Percentiles rank a stretch among this genome's conserved stretches.
These are phyloP conservation scores for Diphasiastrum complanatum DNA, from an alignment of 83 land plant species.

Conservation along the genomic window DNA sequence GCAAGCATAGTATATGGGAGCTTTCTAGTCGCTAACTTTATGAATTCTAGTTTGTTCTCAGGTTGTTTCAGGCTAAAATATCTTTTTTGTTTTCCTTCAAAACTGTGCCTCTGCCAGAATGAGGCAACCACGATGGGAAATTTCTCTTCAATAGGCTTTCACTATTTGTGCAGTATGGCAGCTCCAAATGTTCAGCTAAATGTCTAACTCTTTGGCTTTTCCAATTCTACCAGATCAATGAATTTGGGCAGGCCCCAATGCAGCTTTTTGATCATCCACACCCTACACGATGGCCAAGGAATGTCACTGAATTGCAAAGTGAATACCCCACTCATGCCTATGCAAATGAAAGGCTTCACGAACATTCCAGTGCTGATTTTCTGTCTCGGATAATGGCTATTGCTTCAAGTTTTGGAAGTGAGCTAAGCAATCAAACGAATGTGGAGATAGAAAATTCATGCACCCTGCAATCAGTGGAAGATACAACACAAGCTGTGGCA, in stretches of 20 bases:
- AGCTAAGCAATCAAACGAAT: no score
- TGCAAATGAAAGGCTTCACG: background rate
- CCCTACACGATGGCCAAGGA: conserved; percentile 20
- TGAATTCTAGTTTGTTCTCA: no score
- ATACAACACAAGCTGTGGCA: no score
- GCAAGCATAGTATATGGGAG: no score
- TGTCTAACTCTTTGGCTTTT: background rate
- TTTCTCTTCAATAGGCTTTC: no score
- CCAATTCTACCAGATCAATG: conserved; percentile 34
- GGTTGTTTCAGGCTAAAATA: no score
- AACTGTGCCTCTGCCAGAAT: no score
- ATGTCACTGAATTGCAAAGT: background rate
- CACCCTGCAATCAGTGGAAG: no score
- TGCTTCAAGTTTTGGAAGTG: conserved; percentile 3
- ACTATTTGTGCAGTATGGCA: background rate
- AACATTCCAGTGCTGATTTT: conserved; percentile 19
- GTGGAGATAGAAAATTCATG: no score
- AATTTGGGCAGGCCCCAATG: conserved; percentile 48
- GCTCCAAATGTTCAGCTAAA: background rate
- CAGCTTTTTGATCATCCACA: conserved; percentile 41
- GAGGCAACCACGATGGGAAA: no score
- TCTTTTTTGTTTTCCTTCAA: no score
- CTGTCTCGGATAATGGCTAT: conserved; percentile 27
- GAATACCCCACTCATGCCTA: background rate
- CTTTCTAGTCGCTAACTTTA: no score